A percentile compares a stretch with the other conserved stretches of the same genome.
phyloP scores from a whole-genome alignment of 2,329 filamentous ascomycete genomes.

The Pseudogymnoascus sp. region DNA sequence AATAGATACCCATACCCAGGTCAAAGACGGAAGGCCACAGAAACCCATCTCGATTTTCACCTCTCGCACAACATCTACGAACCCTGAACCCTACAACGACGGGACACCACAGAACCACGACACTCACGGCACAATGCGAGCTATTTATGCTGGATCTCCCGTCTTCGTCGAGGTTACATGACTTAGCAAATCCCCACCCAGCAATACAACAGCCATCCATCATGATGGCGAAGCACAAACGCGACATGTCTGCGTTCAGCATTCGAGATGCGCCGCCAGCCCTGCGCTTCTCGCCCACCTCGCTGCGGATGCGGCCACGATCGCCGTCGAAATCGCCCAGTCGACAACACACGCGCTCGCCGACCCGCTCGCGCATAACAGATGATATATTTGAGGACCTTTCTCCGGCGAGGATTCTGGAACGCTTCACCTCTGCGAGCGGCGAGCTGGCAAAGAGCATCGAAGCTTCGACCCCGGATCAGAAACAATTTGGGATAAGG shows the following conservation, averaged over 20 bases:
- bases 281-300: conserved; percentile 5
- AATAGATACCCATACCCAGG: conserved; percentile 5
- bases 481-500: conserved; percentile 65
- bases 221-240: conserved; percentile 9
- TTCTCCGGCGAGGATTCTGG: conserved; percentile 53
- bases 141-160: conserved; percentile 10
- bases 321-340: conserved; percentile 2
- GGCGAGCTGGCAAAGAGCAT: conserved; percentile 54
- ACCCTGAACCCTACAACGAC: background rate
- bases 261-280: conserved; percentile 8
- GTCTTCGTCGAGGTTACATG: conserved; percentile 5
- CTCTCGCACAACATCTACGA: background rate
- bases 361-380: conserved; percentile 23
- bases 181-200: background rate
- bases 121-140: conserved; percentile 4
- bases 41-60: background rate
- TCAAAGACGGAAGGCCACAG: conserved; percentile 5
- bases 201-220: background rate
- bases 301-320: conserved; percentile 4
- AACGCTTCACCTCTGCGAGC: conserved; percentile 50
- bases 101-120: conserved; percentile 5
- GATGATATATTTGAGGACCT: conserved; percentile 59
- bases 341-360: conserved; percentile 20
- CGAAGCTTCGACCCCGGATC: conserved; percentile 54
- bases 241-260: conserved; percentile 7